Base-by-base conservation (phyloP, 495 filamentous ascomycete genomes). In the Xylaria flabelliformis region DNA sequence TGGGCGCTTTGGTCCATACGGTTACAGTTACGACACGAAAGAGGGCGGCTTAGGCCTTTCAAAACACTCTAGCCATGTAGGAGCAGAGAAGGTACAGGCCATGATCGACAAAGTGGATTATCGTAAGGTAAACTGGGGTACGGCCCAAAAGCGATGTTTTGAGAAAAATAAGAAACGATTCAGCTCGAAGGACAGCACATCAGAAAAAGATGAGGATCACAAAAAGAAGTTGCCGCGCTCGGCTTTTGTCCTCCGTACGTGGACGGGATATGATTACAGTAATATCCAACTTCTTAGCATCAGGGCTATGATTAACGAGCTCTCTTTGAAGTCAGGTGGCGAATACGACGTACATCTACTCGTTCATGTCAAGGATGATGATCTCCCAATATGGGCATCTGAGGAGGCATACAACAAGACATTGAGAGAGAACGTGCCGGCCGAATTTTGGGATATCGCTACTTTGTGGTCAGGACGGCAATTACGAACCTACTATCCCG, bases 1-100 rank as follows among this genome's bases (percentile, higher is more conserved):
- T 81, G 94, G 94, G 34, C 87, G 93, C 64, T 82, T 94, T 8
- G 93, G 93, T 0, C 89, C 93, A 0, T 97, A 97, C 74, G 94
- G 94, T 0, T 86, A 90, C 64, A 94, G 94, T n/a, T 97, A 97
- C 74, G 87, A 85, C n/a, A 80, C 82, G 7, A 85, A 86, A 69
- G 87, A 87, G 79, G 94, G 94, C 7, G 94, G 94, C n/a, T 87
- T 87, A 39, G 94, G 93, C 1, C 74, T 91, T 32, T 93, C 91
- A 15, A 76, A 92, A 72, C 85, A 92, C 69, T 92, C 91, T 29
- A 89, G 93, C 58, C 85, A 85, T 24, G 91, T 90, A 74, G 91
- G 91, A 7, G 85, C 86, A 19, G 90, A 92, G 58, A 81, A 83
- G 64, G 84, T 93, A 51, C 93, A 93, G 88, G 85, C 85, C 39